Evolutionary conservation across 371 early-diverging fungal genomes (phyloP).

Genomic region (Basidiobolus meristosporus): DNA sequence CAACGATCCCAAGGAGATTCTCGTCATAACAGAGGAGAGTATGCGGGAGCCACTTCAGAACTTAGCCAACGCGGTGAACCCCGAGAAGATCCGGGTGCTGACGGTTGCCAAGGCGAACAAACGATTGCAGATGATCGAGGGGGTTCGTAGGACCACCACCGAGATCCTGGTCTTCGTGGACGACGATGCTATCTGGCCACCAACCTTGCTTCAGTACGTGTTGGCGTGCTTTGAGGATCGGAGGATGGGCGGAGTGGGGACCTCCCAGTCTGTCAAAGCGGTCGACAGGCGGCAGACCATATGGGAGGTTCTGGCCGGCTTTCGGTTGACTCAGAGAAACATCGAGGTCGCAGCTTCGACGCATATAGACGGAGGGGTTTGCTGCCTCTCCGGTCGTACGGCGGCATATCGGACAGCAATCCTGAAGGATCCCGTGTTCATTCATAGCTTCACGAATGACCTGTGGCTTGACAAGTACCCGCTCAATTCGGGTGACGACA

Average conservation of each 20-base stretch:
- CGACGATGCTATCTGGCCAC: conserved; percentile 52
- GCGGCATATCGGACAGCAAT: conserved; percentile 55
- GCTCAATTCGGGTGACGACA: conserved; percentile 58
- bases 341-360: conserved; percentile 57
- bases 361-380: conserved; percentile 58
- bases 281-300: conserved; percentile 33
- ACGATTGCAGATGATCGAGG: conserved; percentile 50
- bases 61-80: conserved; percentile 20
- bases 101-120: conserved; percentile 39
- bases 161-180: conserved; percentile 58
- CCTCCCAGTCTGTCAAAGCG: conserved; percentile 41
- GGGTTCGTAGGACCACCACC: conserved; percentile 34
- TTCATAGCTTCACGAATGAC: conserved; percentile 45
- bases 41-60: conserved; percentile 25
- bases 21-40: conserved; percentile 31
- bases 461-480: conserved; percentile 49
- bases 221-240: conserved; percentile 56
- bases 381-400: conserved; percentile 59
- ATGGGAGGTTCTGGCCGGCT: conserved; percentile 56
- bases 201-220: conserved; percentile 34
- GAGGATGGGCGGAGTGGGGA: conserved; percentile 54
- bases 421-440: conserved; percentile 50
- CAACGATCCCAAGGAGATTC: conserved; percentile 37
- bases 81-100: conserved; percentile 17
- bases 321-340: conserved; percentile 47